phyloP scores from a whole-genome alignment of 2,329 filamentous ascomycete genomes.

The Aureobasidium sp. region DNA sequence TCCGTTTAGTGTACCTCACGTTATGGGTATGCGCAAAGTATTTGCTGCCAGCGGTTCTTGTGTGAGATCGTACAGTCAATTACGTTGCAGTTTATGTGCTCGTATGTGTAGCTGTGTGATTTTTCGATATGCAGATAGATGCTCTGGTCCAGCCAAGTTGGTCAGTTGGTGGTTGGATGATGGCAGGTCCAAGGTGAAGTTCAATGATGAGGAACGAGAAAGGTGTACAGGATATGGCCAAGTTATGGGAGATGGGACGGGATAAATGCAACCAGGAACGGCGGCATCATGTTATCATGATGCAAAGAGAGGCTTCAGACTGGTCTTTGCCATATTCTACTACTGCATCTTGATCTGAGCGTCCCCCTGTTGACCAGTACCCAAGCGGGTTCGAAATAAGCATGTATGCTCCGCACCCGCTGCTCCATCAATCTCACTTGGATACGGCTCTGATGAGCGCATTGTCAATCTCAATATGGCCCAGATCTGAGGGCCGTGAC shows the following conservation, averaged over 20 bases:
- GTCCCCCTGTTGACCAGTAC: constrained; percentile 1
- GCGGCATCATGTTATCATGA: background rate
- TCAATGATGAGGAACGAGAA: background rate
- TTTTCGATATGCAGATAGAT: background rate
- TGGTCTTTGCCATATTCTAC: constrained; percentile 9
- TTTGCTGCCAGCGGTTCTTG: background rate
- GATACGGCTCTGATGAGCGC: constrained; percentile 3
- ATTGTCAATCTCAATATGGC: background rate
- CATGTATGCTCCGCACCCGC: constrained; percentile 10
- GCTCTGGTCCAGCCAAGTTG: background rate
- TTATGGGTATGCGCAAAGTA: background rate
- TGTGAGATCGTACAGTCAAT: background rate
- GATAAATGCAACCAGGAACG: constrained; percentile 3
- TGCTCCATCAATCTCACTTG: constrained; percentile 8
- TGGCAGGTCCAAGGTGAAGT: background rate
- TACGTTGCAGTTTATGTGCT: background rate
- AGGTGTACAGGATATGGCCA: background rate
- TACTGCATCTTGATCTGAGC: constrained; percentile 12
- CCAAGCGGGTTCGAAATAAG: constrained; percentile 8
- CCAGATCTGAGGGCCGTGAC: constrained; percentile 5
- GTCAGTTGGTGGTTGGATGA: background rate
- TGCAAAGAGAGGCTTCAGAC: constrained; percentile 4
- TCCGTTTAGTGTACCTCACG: background rate
- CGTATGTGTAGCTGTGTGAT: background rate
- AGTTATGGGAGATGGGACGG: constrained; percentile 2